phyloP scores from a whole-genome alignment of 306 rosid species.

The Sindora glabra region DNA sequence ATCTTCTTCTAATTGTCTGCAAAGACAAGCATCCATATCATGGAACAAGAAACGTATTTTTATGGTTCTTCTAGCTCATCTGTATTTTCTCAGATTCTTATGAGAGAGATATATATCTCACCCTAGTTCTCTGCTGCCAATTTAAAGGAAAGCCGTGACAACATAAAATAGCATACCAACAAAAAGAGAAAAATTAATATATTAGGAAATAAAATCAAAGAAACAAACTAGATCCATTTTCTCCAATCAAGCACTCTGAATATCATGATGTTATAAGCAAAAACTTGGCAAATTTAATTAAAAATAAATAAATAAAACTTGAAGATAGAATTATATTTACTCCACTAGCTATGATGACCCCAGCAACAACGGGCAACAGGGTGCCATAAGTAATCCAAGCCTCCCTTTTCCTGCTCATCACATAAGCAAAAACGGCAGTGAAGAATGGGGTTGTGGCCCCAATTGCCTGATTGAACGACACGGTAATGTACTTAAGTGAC shows the following conservation, averaged over 20 bases:
- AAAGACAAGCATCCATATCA: too few species aligned
- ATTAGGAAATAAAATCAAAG: neutral
- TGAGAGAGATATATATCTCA: too few species aligned
- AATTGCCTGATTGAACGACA: slow-evolving; percentile 41
- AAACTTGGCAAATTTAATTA: neutral
- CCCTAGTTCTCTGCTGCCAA: too few species aligned
- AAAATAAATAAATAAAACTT: neutral
- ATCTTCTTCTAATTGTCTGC: too few species aligned
- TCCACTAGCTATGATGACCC: slow-evolving; percentile 34
- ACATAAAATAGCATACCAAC: neutral
- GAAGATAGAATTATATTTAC: slow-evolving; percentile 10
- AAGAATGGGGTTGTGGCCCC: slow-evolving; percentile 39
- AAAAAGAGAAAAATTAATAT: neutral
- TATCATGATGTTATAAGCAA: too few species aligned
- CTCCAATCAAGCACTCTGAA: neutral
- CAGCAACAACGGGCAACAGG: slow-evolving; percentile 34
- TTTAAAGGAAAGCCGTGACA: neutral
- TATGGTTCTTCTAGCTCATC: too few species aligned
- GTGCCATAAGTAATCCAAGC: slow-evolving; percentile 39
- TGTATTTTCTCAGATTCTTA: too few species aligned
- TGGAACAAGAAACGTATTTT: too few species aligned
- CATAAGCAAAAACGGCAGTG: slow-evolving; percentile 34
- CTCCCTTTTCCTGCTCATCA: slow-evolving; percentile 17
- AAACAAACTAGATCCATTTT: neutral
- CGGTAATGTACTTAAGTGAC: slow-evolving; percentile 27